Evolutionary conservation across 1,139 yeast genomes (phyloP), one percentile per base, ranked within the genome.

Genomic region (Debaryomyces nepalensis): DNA sequence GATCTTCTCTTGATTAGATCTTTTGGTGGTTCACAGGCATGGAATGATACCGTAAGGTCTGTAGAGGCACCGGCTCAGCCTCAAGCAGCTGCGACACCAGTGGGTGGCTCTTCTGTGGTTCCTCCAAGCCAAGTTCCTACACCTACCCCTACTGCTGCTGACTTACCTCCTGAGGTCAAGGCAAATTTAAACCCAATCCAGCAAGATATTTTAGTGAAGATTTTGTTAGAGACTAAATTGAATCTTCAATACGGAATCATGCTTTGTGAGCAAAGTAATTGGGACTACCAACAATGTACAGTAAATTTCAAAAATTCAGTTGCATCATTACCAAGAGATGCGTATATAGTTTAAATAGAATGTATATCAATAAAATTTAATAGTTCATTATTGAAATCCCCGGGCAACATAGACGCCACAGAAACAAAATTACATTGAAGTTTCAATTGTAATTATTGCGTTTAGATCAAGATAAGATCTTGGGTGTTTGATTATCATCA

Each of bases 191-290:
- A 63, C 32, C 75, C 78, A 0, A 61, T 66, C 1, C 96, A 89
- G 58, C 82, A 84, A 50, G 85, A 83, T 48, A 65, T 88, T 7
- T 73, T 88, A 18, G 76, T 79, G 19, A 82, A 78, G 53, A 68
- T 93, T 20, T 78, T 85, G 63, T 63, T 77, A 37, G 90, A 87
- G 51, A 93, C 98, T 0, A 81, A 83, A 43, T 69, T 93, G 50
- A 90, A 80, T 52, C 72, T 87, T 19, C 87, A 87, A 54, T 93
- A 83, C 61, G 88, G 95, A 1, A 67, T 83, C 26, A 81, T 91
- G 89, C 76, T 95, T 39, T 86, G 93, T 41, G 91, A 90, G 58
- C 97, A 90, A 61, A 89, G 96, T 55, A 76, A 80, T 43, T 91
- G 96, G 91, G 86, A 88, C 63, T 83, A 80, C 53, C 82, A 79